Evolutionary conservation across 176 grass and related monocot species (phyloP).

Genomic region (Chrysopogon serrulatus): DNA sequence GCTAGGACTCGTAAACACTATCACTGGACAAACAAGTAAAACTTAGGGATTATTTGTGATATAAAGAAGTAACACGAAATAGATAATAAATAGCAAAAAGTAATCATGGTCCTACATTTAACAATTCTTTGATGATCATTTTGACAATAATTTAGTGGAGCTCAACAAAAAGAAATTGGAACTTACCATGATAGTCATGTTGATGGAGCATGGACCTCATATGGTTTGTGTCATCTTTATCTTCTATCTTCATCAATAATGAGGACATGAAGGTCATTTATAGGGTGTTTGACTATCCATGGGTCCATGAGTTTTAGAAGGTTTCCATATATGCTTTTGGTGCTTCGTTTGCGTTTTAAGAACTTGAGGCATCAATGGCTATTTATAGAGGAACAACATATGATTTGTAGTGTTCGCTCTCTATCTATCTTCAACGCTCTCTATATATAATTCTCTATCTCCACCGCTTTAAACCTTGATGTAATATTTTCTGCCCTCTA

Average conservation of each 20-base stretch:
- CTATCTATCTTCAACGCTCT: not conserved
- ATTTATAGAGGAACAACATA: not conserved
- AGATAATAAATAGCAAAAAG: not conserved
- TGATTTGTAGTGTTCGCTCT: not conserved
- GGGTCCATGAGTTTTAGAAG: not conserved
- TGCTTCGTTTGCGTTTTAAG: not conserved
- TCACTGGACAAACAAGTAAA: not conserved
- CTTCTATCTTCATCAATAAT: constrained; percentile 18
- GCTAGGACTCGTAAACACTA: not conserved
- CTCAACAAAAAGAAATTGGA: not conserved
- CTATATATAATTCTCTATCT: not conserved
- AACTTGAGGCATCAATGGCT: not conserved
- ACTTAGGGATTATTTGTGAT: not conserved
- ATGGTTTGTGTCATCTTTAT: not conserved
- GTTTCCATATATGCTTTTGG: not conserved
- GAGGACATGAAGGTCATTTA: not conserved
- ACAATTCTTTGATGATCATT: not conserved
- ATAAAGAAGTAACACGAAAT: not conserved
- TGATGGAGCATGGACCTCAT: not conserved
- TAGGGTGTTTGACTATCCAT: no score
- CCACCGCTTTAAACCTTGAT: not conserved
- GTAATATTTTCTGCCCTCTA: not conserved
- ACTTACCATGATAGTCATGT: not conserved
- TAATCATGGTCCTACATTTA: no score
- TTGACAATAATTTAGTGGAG: not conserved